Base-by-base conservation (phyloP, 139 green algal species). In the Medakamo hakoo region DNA sequence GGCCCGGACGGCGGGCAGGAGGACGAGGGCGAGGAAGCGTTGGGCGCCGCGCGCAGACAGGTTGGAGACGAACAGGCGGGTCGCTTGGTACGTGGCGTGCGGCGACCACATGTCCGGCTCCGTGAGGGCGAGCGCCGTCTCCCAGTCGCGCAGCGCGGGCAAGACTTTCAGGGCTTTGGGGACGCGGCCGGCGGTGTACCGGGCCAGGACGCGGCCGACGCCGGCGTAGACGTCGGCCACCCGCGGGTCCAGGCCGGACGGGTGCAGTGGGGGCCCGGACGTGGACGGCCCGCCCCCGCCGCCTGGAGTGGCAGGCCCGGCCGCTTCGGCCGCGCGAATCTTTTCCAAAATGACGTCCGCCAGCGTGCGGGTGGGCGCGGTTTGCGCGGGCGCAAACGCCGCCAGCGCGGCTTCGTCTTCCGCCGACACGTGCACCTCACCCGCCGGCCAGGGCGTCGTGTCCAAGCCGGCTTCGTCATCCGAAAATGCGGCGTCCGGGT, bases 131-230 rank as follows among this genome's bases (percentile, higher is more conserved):
- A 99, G 76, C 63, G 97, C 80, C 66, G 97, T 87, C 78, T 99
- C 91, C 93, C 93, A 99, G 71, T 97, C 95, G 29, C 72, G 68
- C 27, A 99, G 78, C 65, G 79, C 88, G 30, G 93, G 93, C 56
- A 99, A 91, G 65, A 98, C 88, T 70, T 98, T 98, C 81, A 99
- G 97, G n/a, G 92, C 93, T 75, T 98, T 95, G 62, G 91, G 91
- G 2, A 97, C 57, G 75, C 93, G 94, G 31, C 89, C 89, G 2
- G 78, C 55, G 0, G 72, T 89, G 78, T 90, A 95, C 2, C 80
- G 57, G 48, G 24, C 63, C 58, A 91, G 60, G 63, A 93, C 68
- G 57, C 77, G 73, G 30, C 85, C 82, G 49, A 90, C 84, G 0
- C 75, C 81, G 3, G 68, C 62, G 72, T 87, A 90, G 57, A 90